Conservation (phyloP, 768 basidiomycete species). For the Boletus subcaerulescens region DNA sequence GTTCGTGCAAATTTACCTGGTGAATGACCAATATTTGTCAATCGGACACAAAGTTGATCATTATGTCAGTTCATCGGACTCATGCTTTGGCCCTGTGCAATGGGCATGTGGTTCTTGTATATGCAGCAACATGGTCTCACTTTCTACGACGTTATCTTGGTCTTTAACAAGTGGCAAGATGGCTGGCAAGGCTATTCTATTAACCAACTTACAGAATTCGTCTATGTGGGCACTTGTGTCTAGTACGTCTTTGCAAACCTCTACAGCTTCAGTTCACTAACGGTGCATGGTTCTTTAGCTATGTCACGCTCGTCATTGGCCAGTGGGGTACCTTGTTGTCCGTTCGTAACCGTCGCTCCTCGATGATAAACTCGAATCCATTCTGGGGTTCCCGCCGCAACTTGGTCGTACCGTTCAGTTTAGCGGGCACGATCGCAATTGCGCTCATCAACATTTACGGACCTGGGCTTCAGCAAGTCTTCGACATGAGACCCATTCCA, state of each 20-base stretch:
- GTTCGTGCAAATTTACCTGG: constrained; percentile 47
- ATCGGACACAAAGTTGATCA: background rate
- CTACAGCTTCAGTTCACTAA: background rate
- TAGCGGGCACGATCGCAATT: constrained; percentile 31
- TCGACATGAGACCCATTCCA: constrained; percentile 38
- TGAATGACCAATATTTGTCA: constrained; percentile 19
- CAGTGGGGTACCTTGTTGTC: constrained; percentile 26
- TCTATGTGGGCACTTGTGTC: constrained; percentile 39
- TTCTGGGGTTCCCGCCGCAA: constrained; percentile 41
- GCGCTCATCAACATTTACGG: constrained; percentile 37
- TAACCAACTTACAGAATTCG: constrained; percentile 35
- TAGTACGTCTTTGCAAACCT: constrained; percentile 34
- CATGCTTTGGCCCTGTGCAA: constrained; percentile 44
- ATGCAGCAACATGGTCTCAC: constrained; percentile 34
- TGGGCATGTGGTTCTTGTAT: constrained; percentile 41
- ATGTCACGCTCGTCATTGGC: constrained; percentile 34
- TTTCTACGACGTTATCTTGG: constrained; percentile 37
- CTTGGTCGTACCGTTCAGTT: constrained; percentile 30
- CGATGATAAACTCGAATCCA: constrained; percentile 25
- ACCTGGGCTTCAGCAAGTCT: constrained; percentile 24
- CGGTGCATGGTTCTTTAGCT: constrained; percentile 21
- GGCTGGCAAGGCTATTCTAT: constrained; percentile 34
- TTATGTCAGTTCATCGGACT: constrained; percentile 38
- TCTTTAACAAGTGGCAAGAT: constrained; percentile 38
- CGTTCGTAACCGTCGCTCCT: constrained; percentile 30